These are phyloP conservation scores for Schizopora paradoxa DNA, from an alignment of 1,284 basidiomycete genomes.

Conservation along the genomic window DNA sequence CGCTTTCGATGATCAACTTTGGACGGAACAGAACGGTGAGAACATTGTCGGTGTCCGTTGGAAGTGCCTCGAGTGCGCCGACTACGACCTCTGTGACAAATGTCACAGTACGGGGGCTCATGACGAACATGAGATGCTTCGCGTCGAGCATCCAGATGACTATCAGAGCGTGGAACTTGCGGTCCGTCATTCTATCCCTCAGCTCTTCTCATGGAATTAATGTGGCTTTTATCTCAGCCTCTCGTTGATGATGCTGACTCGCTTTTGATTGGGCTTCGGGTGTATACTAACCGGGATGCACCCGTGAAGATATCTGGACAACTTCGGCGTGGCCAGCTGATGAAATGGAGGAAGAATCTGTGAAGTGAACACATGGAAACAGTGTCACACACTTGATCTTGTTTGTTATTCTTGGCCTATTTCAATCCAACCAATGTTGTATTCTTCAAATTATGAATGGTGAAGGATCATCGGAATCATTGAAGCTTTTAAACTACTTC, in stretches of 20 bases:
- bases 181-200: constrained; percentile 10
- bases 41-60: constrained; percentile 16
- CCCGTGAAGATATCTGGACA: constrained; percentile 21
- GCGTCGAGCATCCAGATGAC: constrained; percentile 18
- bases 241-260: constrained; percentile 17
- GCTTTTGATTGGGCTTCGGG: constrained; percentile 19
- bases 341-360: constrained; percentile 11
- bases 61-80: constrained; percentile 17
- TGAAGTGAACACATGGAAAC: not conserved
- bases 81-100: constrained; percentile 21
- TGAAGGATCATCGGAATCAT: not conserved
- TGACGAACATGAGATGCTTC: constrained; percentile 20
- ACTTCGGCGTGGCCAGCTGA: constrained; percentile 20
- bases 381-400: not conserved
- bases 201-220: not conserved
- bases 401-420: not conserved
- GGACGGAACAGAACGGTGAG: not conserved
- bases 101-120: constrained; percentile 18
- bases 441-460: not conserved
- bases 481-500: not conserved
- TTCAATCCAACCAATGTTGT: not conserved
- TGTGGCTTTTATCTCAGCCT: no score
- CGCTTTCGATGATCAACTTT: not conserved
- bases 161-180: constrained; percentile 5
- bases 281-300: constrained; percentile 20